phyloP scores from a whole-genome alignment of 352 stramenopile genomes.

The Phytopythium oedochilum region DNA sequence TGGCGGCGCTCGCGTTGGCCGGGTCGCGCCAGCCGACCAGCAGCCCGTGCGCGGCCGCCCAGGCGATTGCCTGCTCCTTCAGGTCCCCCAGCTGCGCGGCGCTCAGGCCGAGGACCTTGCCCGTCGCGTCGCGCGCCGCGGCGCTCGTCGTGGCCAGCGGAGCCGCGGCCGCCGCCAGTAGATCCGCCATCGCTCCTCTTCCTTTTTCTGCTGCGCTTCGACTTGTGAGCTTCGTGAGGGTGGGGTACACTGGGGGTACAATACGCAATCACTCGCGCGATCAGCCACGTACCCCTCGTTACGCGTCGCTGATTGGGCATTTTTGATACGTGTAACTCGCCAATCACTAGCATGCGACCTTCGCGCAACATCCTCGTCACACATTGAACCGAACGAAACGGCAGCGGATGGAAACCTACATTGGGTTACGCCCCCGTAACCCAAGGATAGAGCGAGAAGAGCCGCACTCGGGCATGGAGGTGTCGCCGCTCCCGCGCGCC shows the following conservation, averaged over 20 bases:
- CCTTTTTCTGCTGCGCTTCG: too few relatives aligned
- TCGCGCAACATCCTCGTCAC: not conserved
- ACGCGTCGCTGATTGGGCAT: not conserved
- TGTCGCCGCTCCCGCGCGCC: not conserved
- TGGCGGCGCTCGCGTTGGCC: conserved; percentile 15
- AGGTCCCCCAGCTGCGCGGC: conserved; percentile 31
- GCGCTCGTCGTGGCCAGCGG: conserved; percentile 9
- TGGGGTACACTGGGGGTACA: not conserved
- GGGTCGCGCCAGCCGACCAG: conserved; percentile 59
- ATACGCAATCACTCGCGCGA: not conserved
- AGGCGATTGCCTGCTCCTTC: conserved; percentile 75
- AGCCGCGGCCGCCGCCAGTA: conserved; percentile 31
- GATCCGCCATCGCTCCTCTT: conserved; percentile 29
- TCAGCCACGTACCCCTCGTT: not conserved
- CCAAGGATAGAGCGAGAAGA: too few relatives aligned
- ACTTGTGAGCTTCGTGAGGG: not conserved
- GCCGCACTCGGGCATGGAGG: too few relatives aligned
- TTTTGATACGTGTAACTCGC: too few relatives aligned
- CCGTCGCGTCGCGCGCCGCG: conserved; percentile 14
- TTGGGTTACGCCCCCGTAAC: not conserved
- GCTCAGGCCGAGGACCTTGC: conserved; percentile 35
- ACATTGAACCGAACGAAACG: not conserved
- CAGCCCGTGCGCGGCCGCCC: conserved; percentile 66
- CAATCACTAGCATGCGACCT: too few relatives aligned
- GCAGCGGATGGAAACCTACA: not conserved